Percentiles rank a stretch among this genome's conserved stretches.
Evolutionary conservation across 352 stramenopile genomes (phyloP).

Genomic region (Albugo candida): DNA sequence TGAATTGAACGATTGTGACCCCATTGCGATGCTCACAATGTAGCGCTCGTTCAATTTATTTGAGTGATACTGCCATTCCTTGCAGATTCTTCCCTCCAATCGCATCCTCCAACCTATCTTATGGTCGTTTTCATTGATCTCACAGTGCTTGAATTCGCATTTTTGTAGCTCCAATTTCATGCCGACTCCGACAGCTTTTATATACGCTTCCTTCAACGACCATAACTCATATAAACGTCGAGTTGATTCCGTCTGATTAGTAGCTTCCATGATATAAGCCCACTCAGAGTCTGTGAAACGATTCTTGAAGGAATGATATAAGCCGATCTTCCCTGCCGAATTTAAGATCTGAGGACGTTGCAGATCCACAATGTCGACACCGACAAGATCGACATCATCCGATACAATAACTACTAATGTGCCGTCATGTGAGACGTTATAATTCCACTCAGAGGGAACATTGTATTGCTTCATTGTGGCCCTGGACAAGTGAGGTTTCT

Average conservation of each 20-base stretch:
- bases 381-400: conserved; percentile 19
- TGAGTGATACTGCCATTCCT: conserved; percentile 24
- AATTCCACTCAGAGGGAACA: conserved; percentile 31
- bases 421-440: conserved; percentile 64
- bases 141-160: conserved; percentile 19
- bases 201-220: conserved; percentile 62
- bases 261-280: conserved; percentile 20
- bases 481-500: neutral
- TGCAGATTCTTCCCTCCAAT: conserved; percentile 18
- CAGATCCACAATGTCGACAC: conserved; percentile 48
- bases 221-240: conserved; percentile 12
- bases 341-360: neutral
- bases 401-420: conserved; percentile 41
- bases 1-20: conserved; percentile 4
- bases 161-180: conserved; percentile 36
- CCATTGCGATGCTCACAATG: conserved; percentile 25
- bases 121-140: neutral
- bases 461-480: neutral
- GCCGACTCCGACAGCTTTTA: conserved; percentile 52
- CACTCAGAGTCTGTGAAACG: conserved; percentile 46
- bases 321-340: too few species aligned
- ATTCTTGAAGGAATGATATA: conserved; percentile 24
- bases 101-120: conserved; percentile 14
- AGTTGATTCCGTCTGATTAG: neutral
- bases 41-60: conserved; percentile 16